Evolutionary conservation across 1,139 yeast species (phyloP), one percentile per base, ranked within the genome.

Genomic region (Martiniozyma asiatica): DNA sequence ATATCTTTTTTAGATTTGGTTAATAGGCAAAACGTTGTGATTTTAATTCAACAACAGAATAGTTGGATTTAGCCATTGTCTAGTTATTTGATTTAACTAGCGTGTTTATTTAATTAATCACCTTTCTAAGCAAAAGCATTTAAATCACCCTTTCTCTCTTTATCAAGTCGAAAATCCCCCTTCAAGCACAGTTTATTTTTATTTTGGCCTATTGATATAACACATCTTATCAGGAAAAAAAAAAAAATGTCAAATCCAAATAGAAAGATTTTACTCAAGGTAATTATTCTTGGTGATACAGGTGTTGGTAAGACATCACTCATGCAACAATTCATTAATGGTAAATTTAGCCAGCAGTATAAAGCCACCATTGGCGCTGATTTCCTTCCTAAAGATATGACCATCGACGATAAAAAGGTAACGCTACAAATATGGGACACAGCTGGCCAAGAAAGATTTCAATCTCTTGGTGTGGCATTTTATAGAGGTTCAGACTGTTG

Each of bases 291-390:
- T 36, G 98, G 98, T 25, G 98, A 89, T 55, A 81, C 95, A 5
- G 98, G 97, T 31, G 98, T 89, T 31, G 98, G 98, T 16, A 89
- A 89, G 63, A 89, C 98, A 16, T 85, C 96, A 5, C 63, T 89
- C 47, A 87, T 89, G 76, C 95, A 87, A 55, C 94, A 89, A 54
- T 89, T 85, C 58, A 96, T 89, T 43, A 85, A 85, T 58, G 85
- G 81, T 51, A 89, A 87, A 63, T 89, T 89, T 58, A 76, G 89
- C 29, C 92, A 87, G 43, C 97, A 89, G 53, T 89, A 89, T 58
- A 89, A 89, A 53, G 97, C 98, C 18, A 89, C 98, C 14, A 89
- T 89, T 43, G 98, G 98, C 6, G 98, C 97, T 4, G 98, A 89
- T 55, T 89, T 89, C 51, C 65, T 87, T 40, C 89, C 97, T 26